Evolutionary conservation across 768 basidiomycete species (phyloP).

Genomic region (Suillus luteus): DNA sequence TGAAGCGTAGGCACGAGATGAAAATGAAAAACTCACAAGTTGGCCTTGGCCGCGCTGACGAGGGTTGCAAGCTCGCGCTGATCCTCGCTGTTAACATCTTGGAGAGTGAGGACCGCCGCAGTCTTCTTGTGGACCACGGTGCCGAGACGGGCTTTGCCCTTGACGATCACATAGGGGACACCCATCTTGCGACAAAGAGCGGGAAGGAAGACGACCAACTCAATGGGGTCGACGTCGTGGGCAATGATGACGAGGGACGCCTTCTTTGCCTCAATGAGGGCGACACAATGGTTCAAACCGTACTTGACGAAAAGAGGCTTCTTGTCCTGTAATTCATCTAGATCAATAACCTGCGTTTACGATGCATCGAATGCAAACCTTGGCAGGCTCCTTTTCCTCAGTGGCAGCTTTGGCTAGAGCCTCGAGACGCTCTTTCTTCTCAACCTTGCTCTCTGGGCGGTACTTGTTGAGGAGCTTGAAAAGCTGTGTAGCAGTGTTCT

Average conservation of each 20-base stretch:
- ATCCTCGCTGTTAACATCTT: slow-evolving; percentile 96
- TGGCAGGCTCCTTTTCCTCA: slow-evolving; percentile 71
- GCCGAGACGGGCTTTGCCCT: slow-evolving; percentile 97
- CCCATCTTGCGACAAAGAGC: slow-evolving; percentile 99
- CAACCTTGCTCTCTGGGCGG: slow-evolving; percentile 90
- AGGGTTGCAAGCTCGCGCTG: slow-evolving; percentile 90
- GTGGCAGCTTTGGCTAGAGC: slow-evolving; percentile 76
- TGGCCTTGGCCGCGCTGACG: slow-evolving; percentile 92
- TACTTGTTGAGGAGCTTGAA: slow-evolving; percentile 99
- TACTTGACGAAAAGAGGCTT: slow-evolving; percentile 96
- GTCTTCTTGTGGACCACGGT: slow-evolving; percentile 99
- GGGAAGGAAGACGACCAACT: slow-evolving; percentile 97
- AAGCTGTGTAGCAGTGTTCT: slow-evolving; percentile 97
- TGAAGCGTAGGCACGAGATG: slow-evolving; percentile 3
- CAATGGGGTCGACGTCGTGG: slow-evolving; percentile 98
- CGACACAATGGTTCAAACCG: slow-evolving; percentile 95
- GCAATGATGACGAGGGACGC: slow-evolving; percentile 94
- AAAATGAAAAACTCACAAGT: slow-evolving; percentile 69
- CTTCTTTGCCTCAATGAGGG: slow-evolving; percentile 97
- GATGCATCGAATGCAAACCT: slow-evolving; percentile 35
- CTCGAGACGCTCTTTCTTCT: slow-evolving; percentile 94
- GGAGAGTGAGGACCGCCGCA: slow-evolving; percentile 84
- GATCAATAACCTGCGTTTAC: background rate
- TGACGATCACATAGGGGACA: slow-evolving; percentile 97
- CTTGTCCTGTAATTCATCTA: slow-evolving; percentile 63